Evolutionary conservation across 768 basidiomycete genomes (phyloP).

Genomic region (Russula virescens): DNA sequence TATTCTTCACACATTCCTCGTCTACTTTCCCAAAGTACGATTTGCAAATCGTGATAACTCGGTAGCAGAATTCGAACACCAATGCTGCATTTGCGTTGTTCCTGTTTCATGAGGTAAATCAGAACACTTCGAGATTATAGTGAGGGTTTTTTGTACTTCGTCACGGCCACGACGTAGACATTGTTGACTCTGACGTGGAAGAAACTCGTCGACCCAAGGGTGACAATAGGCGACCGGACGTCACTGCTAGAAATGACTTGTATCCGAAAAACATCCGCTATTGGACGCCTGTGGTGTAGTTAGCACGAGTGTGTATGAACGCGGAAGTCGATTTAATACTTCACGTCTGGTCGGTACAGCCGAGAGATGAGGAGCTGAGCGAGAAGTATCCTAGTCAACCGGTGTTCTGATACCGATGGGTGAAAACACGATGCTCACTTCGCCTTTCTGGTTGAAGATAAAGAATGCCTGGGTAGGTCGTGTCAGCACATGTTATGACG

Average conservation of each 20-base stretch:
- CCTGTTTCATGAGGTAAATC: constrained; percentile 36
- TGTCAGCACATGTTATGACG: not conserved
- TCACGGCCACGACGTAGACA: constrained; percentile 91
- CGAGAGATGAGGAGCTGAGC: constrained; percentile 88
- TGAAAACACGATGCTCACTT: constrained; percentile 44
- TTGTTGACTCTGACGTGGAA: constrained; percentile 97
- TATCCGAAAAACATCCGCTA: constrained; percentile 96
- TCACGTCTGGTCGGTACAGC: constrained; percentile 94
- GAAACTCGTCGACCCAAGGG: constrained; percentile 96
- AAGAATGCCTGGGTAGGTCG: constrained; percentile 78
- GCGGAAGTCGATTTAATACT: constrained; percentile 43
- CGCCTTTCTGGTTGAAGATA: constrained; percentile 98
- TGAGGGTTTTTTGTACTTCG: constrained; percentile 60
- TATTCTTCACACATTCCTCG: constrained; percentile 97
- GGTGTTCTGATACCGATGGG: not conserved
- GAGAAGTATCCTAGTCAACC: constrained; percentile 17
- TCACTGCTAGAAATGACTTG: constrained; percentile 98
- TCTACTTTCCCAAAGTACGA: constrained; percentile 98
- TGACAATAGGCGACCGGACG: constrained; percentile 94
- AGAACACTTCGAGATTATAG: not conserved
- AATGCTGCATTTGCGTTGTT: constrained; percentile 97
- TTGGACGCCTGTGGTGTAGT: constrained; percentile 69
- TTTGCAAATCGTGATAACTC: constrained; percentile 90
- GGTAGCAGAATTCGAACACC: constrained; percentile 96
- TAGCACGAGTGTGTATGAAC: not conserved